phyloP scores from a whole-genome alignment of 1,284 basidiomycete species.

The Cryptococcus hybrid region DNA sequence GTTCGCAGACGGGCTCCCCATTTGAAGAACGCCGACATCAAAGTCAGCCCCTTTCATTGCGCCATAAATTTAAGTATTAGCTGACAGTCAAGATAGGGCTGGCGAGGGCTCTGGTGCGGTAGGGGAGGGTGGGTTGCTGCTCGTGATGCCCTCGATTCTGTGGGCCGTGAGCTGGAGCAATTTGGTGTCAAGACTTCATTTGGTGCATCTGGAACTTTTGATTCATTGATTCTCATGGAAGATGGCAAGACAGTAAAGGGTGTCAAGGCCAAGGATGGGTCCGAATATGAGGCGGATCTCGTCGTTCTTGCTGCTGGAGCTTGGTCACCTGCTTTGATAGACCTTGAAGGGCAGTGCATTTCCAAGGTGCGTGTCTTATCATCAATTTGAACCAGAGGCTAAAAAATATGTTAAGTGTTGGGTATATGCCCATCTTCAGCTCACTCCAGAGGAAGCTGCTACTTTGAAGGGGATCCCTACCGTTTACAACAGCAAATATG shows the following conservation, averaged over 20 bases:
- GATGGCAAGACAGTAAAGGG: slow-evolving; percentile 31
- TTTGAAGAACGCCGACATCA: slow-evolving; percentile 19
- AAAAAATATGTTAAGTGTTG: slow-evolving; percentile 25
- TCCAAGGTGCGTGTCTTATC: slow-evolving; percentile 31
- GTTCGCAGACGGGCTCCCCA: slow-evolving; percentile 25
- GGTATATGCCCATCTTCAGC: slow-evolving; percentile 45
- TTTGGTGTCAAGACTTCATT: slow-evolving; percentile 37
- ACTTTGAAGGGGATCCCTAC: slow-evolving; percentile 27
- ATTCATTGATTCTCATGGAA: slow-evolving; percentile 19
- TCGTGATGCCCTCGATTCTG: slow-evolving; percentile 35
- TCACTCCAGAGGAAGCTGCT: slow-evolving; percentile 38
- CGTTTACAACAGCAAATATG: slow-evolving; percentile 31
- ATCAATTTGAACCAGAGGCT: not conserved
- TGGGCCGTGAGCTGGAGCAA: slow-evolving; percentile 30
- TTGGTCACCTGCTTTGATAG: slow-evolving; percentile 42
- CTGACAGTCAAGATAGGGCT: slow-evolving; percentile 17
- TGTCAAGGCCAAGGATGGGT: slow-evolving; percentile 37
- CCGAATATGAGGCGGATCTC: slow-evolving; percentile 30
- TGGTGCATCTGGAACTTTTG: slow-evolving; percentile 40
- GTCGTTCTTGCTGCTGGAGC: slow-evolving; percentile 49
- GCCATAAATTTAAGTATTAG: not conserved
- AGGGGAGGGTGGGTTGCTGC: slow-evolving; percentile 47
- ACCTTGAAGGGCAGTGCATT: slow-evolving; percentile 44
- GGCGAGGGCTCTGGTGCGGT: slow-evolving; percentile 30
- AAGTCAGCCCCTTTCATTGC: slow-evolving; percentile 11